Percentiles rank a stretch among this genome's conserved stretches.
These are phyloP conservation scores for Streptanthus diversifolius DNA, from an alignment of 345 rosid species.

Conservation along the genomic window DNA sequence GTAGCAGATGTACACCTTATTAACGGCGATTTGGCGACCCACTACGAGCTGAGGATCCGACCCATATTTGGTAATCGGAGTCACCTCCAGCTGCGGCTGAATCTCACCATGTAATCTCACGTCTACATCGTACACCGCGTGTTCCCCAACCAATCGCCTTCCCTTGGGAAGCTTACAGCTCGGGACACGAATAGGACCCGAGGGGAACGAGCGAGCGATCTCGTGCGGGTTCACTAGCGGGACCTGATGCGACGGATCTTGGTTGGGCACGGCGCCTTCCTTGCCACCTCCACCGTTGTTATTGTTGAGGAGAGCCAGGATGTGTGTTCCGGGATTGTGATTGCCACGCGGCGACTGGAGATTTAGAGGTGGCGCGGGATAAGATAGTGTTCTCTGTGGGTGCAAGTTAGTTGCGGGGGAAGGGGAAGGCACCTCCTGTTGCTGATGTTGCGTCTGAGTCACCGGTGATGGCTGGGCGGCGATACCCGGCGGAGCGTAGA, in stretches of 20 bases:
- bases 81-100: slow-evolving; percentile 82
- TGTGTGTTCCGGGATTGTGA: slow-evolving; percentile 59
- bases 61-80: slow-evolving; percentile 84
- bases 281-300: slow-evolving; percentile 16
- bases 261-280: slow-evolving; percentile 16
- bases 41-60: slow-evolving; percentile 81
- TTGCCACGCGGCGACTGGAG: slow-evolving; percentile 34
- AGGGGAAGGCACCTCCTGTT: slow-evolving; percentile 22
- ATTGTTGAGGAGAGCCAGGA: slow-evolving; percentile 63
- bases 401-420: slow-evolving; percentile 39
- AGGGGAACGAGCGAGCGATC: slow-evolving; percentile 29
- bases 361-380: slow-evolving; percentile 40
- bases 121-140: slow-evolving; percentile 62
- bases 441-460: slow-evolving; percentile 5
- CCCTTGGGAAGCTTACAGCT: slow-evolving; percentile 62
- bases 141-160: slow-evolving; percentile 50
- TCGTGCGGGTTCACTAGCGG: slow-evolving; percentile 31
- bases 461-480: slow-evolving; percentile 21
- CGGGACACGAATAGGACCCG: slow-evolving; percentile 44
- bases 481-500: slow-evolving; percentile 37
- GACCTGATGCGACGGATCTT: slow-evolving; percentile 29
- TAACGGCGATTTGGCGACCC: slow-evolving; percentile 90
- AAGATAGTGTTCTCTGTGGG: slow-evolving; percentile 39
- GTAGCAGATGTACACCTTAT: slow-evolving; percentile 70
- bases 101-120: slow-evolving; percentile 56